A percentile compares a stretch with the other conserved stretches of the same genome.
Evolutionary conservation across 805 yeast genomes (phyloP).

Genomic region (Teunomyces cretensis): DNA sequence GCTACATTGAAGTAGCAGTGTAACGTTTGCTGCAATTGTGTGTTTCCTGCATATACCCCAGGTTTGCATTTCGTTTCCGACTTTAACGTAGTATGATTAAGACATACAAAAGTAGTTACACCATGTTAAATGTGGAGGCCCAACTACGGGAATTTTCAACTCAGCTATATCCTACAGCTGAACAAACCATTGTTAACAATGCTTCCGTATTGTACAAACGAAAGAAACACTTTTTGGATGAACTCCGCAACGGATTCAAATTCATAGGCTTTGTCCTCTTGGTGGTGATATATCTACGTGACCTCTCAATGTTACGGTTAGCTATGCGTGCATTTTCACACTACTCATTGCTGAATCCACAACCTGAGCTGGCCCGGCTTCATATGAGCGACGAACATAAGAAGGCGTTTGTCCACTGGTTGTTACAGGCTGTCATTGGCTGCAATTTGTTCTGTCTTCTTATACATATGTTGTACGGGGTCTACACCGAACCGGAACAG

Average conservation of each 20-base stretch:
- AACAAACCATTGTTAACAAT: slow-evolving; percentile 43
- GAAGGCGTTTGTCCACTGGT: slow-evolving; percentile 24
- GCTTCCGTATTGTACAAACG: slow-evolving; percentile 41
- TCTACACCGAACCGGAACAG: slow-evolving; percentile 16
- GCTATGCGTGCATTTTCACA: slow-evolving; percentile 26
- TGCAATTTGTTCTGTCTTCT: slow-evolving; percentile 23
- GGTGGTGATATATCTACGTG: slow-evolving; percentile 40
- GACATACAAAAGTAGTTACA: not conserved
- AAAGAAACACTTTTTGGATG: slow-evolving; percentile 37
- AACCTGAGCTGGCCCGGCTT: slow-evolving; percentile 10
- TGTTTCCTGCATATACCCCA: no score
- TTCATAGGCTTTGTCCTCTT: slow-evolving; percentile 36
- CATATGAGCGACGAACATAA: slow-evolving; percentile 25
- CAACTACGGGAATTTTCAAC: slow-evolving; percentile 26
- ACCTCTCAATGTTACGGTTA: slow-evolving; percentile 36
- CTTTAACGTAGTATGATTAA: not conserved
- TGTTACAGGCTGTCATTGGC: slow-evolving; percentile 22
- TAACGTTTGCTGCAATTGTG: no score
- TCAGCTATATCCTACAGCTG: slow-evolving; percentile 33
- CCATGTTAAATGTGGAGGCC: slow-evolving; percentile 10
- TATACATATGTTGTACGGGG: slow-evolving; percentile 28
- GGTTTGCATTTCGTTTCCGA: no score
- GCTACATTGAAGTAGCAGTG: no score
- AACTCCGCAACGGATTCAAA: slow-evolving; percentile 34
- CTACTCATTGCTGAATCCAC: slow-evolving; percentile 28